A percentile compares a stretch with the other conserved stretches of the same genome.
Evolutionary conservation across 352 stramenopile species (phyloP).

Genomic region (Phytophthora fragariaefolia): DNA sequence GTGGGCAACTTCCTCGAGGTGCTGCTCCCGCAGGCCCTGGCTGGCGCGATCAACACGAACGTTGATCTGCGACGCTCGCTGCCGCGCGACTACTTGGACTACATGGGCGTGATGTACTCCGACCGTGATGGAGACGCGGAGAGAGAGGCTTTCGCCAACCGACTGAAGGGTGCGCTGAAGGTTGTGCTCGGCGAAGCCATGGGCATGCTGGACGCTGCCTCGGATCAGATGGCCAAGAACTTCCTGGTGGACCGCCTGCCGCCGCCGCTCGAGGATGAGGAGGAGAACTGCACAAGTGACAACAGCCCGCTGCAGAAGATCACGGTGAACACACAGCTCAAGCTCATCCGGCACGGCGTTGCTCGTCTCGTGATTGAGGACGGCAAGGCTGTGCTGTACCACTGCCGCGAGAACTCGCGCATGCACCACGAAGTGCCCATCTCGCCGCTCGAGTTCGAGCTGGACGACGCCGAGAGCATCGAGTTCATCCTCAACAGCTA

Average conservation of each 20-base stretch:
- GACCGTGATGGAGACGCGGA: slow-evolving; percentile 58
- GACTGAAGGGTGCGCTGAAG: slow-evolving; percentile 69
- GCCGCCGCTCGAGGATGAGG: slow-evolving; percentile 72
- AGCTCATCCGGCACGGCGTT: slow-evolving; percentile 72
- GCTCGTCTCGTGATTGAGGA: slow-evolving; percentile 80
- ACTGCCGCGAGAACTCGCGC: slow-evolving; percentile 82
- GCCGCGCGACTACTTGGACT: slow-evolving; percentile 87
- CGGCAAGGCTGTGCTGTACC: slow-evolving; percentile 77
- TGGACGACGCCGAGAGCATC: slow-evolving; percentile 83
- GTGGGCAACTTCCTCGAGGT: slow-evolving; percentile 79
- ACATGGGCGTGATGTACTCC: slow-evolving; percentile 91
- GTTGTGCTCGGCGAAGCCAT: slow-evolving; percentile 67
- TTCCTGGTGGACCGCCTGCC: slow-evolving; percentile 84
- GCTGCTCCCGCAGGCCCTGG: slow-evolving; percentile 68
- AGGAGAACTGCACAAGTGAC: slow-evolving; percentile 83
- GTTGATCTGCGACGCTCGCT: slow-evolving; percentile 74
- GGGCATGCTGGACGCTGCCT: slow-evolving; percentile 72
- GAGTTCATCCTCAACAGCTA: slow-evolving; percentile 82
- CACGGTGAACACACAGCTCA: slow-evolving; percentile 79
- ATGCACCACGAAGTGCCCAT: slow-evolving; percentile 77
- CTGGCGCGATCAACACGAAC: slow-evolving; percentile 61
- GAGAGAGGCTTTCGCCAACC: slow-evolving; percentile 54
- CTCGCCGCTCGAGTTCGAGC: slow-evolving; percentile 77
- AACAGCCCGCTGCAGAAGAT: slow-evolving; percentile 83
- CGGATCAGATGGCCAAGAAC: slow-evolving; percentile 86